Conservation (phyloP, 2,329 filamentous ascomycete genomes). For the Pseudogymnoascus sp. region DNA sequence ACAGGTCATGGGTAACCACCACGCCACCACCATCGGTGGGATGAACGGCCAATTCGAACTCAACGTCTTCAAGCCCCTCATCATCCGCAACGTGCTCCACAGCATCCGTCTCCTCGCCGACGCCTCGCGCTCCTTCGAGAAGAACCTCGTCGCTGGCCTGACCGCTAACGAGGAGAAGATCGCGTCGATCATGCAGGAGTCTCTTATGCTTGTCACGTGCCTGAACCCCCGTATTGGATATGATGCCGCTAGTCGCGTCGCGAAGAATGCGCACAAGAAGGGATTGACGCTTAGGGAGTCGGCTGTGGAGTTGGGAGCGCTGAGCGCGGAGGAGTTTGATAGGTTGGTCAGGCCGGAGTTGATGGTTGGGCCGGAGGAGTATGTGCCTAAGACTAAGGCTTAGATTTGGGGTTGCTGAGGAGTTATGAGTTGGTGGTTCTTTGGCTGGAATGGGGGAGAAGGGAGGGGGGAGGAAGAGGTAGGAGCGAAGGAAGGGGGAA, state of each 20-base stretch:
- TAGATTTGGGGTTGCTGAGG: background rate
- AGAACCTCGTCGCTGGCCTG: conserved; percentile 81
- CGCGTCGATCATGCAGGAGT: conserved; percentile 82
- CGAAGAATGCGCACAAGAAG: conserved; percentile 99
- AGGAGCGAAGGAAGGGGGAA: background rate
- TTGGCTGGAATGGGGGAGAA: background rate
- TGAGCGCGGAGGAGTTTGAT: conserved; percentile 87
- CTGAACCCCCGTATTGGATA: conserved; percentile 96
- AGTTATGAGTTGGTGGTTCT: background rate
- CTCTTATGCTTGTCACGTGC: conserved; percentile 96
- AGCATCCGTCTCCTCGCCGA: conserved; percentile 82
- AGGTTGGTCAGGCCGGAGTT: conserved; percentile 83
- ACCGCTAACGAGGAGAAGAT: conserved; percentile 94
- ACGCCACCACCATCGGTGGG: conserved; percentile 85
- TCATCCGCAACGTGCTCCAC: conserved; percentile 93
- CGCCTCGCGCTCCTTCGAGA: conserved; percentile 91
- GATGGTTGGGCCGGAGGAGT: conserved; percentile 80
- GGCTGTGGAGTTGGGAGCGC: conserved; percentile 84
- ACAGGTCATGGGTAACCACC: conserved; percentile 97
- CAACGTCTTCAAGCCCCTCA: conserved; percentile 96
- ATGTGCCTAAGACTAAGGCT: conserved; percentile 23
- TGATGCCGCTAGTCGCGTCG: conserved; percentile 94
- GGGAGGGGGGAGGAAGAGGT: background rate
- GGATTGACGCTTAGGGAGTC: conserved; percentile 87
- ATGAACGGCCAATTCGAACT: conserved; percentile 98